Evolutionary conservation across 1,284 basidiomycete genomes (phyloP).

Genomic region (Pseudozyma thailandica): DNA sequence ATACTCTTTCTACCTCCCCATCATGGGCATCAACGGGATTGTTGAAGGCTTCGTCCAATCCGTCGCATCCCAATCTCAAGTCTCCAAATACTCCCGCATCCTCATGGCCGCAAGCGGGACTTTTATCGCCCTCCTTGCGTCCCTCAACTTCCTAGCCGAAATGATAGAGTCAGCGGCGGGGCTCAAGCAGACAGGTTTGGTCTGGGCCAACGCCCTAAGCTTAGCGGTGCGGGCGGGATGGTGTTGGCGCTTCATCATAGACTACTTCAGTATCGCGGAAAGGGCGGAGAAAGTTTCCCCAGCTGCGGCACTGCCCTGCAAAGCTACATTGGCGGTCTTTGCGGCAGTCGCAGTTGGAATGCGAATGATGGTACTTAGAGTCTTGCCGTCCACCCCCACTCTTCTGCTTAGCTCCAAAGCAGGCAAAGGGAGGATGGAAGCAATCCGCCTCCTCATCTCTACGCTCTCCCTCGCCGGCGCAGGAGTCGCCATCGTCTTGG

Average conservation of each 20-base stretch:
- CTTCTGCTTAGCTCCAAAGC: constrained; percentile 5
- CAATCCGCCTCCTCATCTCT: constrained; percentile 22
- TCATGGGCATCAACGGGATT: constrained; percentile 65
- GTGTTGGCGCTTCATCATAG: constrained; percentile 36
- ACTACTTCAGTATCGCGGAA: constrained; percentile 17
- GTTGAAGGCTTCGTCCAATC: constrained; percentile 64
- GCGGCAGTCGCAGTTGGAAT: constrained; percentile 2
- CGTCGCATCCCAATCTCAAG: constrained; percentile 33
- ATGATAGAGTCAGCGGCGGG: neutral
- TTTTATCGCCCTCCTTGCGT: constrained; percentile 43
- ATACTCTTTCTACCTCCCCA: constrained; percentile 61
- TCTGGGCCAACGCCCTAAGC: constrained; percentile 47
- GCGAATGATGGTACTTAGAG: constrained; percentile 3
- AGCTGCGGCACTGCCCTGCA: constrained; percentile 11
- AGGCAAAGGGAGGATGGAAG: constrained; percentile 4
- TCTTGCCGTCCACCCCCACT: constrained; percentile 13
- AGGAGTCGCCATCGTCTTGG: constrained; percentile 9
- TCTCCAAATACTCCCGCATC: constrained; percentile 50
- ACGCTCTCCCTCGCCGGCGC: constrained; percentile 9
- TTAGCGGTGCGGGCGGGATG: constrained; percentile 27
- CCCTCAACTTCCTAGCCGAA: neutral
- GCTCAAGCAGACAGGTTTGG: constrained; percentile 27
- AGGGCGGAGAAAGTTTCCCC: neutral
- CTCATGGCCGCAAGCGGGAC: constrained; percentile 48
- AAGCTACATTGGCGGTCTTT: constrained; percentile 12